phyloP scores from a whole-genome alignment of 176 grass and related monocot species.

The Carex kokanica region DNA sequence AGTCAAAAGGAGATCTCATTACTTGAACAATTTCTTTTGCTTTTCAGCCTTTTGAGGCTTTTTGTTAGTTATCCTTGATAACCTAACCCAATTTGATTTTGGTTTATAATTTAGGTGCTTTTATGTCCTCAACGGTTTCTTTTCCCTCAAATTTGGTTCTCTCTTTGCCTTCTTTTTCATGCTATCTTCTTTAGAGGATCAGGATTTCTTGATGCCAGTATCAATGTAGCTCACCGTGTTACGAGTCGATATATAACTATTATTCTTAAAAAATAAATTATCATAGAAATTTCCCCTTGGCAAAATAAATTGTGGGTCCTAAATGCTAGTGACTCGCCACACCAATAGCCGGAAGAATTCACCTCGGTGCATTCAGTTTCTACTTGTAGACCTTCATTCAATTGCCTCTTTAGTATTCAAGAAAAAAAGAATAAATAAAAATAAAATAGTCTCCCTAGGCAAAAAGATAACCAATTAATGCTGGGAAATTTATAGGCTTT shows the following conservation, averaged over 20 bases:
- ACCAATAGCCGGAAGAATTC: not conserved
- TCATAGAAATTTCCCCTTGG: too few species aligned
- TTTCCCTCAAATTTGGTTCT: not conserved
- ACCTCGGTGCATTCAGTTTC: not conserved
- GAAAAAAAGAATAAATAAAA: not conserved
- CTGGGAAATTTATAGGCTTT: not conserved
- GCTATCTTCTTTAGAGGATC: not conserved
- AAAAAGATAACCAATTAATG: not conserved
- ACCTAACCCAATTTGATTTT: not conserved
- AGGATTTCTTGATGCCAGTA: not conserved
- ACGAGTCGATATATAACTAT: not conserved
- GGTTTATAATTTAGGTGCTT: not conserved
- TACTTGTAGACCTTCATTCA: not conserved
- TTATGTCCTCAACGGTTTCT: constrained; percentile 1
- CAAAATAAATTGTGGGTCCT: not conserved
- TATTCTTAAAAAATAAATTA: not conserved
- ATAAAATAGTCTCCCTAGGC: not conserved
- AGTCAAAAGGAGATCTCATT: constrained; percentile 13
- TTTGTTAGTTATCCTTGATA: constrained; percentile 9
- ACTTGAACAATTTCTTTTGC: constrained; percentile 25
- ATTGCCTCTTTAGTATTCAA: not conserved
- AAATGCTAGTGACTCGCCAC: not conserved
- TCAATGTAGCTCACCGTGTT: not conserved
- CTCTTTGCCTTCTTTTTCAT: not conserved
- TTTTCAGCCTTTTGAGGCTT: constrained; percentile 18